phyloP scores from a whole-genome alignment of 2,329 filamentous ascomycete species.

The Samsoniella hepiali region DNA sequence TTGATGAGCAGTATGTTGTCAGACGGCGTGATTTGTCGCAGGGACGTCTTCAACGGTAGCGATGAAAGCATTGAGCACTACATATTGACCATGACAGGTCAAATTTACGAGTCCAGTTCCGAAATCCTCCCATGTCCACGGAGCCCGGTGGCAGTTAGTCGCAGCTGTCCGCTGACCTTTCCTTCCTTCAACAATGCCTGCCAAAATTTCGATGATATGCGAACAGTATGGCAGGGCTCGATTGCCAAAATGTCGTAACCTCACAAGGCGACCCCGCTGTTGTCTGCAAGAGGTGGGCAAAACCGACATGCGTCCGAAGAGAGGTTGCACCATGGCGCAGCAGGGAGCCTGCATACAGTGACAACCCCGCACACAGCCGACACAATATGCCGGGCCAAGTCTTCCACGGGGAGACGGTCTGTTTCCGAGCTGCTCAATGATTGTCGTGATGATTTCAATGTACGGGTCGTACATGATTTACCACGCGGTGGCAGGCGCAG shows the following conservation, averaged over 20 bases:
- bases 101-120: slow-evolving; percentile 17
- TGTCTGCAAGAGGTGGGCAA: neutral
- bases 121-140: neutral
- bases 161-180: neutral
- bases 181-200: neutral
- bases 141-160: neutral
- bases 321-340: neutral
- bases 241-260: neutral
- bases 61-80: slow-evolving; percentile 17
- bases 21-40: neutral
- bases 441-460: neutral
- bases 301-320: neutral
- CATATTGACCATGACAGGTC: slow-evolving; percentile 17
- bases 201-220: neutral
- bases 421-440: neutral
- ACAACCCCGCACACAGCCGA: neutral
- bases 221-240: neutral
- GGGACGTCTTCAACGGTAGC: neutral
- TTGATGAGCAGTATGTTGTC: neutral
- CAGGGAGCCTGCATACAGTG: neutral
- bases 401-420: too few species aligned
- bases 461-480: neutral
- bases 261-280: neutral
- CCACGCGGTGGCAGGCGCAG: neutral
- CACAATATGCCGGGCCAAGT: neutral